Conservation (phyloP, 148 eudicot species). For the Rhododendron molle region DNA sequence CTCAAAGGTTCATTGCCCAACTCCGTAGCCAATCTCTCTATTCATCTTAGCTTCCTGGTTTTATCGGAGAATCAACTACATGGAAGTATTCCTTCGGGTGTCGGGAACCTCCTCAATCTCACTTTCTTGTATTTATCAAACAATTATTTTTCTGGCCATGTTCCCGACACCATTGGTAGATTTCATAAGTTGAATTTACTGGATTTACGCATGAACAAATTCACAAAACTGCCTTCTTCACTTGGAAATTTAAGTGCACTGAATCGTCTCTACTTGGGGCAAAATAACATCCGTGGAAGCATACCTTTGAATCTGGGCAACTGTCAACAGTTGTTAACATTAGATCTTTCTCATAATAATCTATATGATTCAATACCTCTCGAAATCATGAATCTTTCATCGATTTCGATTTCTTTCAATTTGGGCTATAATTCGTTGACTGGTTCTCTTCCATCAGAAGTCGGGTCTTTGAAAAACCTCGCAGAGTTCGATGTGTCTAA, state of each 20-base stretch:
- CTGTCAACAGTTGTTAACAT: too few relatives aligned
- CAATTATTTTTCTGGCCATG: neutral
- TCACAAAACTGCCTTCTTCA: neutral
- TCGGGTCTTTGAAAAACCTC: neutral
- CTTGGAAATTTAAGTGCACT: too few relatives aligned
- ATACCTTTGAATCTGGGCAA: too few relatives aligned
- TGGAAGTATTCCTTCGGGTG: neutral
- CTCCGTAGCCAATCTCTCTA: neutral
- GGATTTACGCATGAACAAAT: neutral
- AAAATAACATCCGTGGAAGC: too few relatives aligned
- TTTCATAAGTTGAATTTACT: neutral
- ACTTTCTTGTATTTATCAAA: accelerated
- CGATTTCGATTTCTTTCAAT: neutral
- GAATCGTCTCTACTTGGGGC: too few relatives aligned
- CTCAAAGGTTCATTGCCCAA: neutral
- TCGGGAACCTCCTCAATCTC: neutral
- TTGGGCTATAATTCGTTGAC: neutral
- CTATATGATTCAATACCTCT: neutral
- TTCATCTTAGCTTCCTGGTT: accelerated
- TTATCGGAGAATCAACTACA: neutral
- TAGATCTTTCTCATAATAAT: too few relatives aligned
- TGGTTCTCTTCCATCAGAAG: neutral
- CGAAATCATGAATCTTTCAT: neutral
- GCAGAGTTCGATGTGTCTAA: neutral
- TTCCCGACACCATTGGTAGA: neutral